phyloP scores from a whole-genome alignment of 2,329 filamentous ascomycete species.

The Bipolaris zeicola region DNA sequence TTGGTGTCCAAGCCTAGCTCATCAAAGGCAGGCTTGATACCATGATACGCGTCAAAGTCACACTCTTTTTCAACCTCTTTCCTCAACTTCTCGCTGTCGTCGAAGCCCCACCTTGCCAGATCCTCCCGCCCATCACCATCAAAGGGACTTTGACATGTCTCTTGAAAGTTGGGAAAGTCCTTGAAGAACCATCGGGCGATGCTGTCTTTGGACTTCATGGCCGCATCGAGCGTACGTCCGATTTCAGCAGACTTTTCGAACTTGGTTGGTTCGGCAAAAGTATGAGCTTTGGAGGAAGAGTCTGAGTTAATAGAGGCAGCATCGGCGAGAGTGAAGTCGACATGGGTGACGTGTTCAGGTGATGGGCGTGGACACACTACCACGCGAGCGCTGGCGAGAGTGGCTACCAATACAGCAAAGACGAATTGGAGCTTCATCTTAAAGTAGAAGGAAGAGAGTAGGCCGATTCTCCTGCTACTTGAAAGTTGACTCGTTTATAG shows the following conservation, averaged over 20 bases:
- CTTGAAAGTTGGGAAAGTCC: slow-evolving; percentile 5
- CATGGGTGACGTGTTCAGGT: neutral
- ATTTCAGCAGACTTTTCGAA: slow-evolving; percentile 9
- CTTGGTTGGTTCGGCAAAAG: neutral
- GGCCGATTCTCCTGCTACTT: too few species aligned
- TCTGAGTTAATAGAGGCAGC: neutral
- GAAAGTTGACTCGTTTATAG: neutral
- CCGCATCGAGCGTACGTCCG: slow-evolving; percentile 8
- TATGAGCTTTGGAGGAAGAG: neutral
- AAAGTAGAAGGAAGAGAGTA: too few species aligned
- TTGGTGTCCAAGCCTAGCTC: slow-evolving; percentile 13
- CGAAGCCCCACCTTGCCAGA: slow-evolving; percentile 17
- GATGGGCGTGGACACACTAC: neutral
- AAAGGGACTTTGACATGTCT: slow-evolving; percentile 12
- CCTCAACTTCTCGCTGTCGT: slow-evolving; percentile 8
- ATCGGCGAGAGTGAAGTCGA: neutral
- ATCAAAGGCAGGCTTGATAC: slow-evolving; percentile 15
- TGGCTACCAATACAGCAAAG: neutral
- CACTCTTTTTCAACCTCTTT: slow-evolving; percentile 12
- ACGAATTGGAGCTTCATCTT: slow-evolving; percentile 6
- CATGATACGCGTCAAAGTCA: slow-evolving; percentile 17
- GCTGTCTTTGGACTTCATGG: slow-evolving; percentile 15
- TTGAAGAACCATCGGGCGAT: slow-evolving; percentile 19
- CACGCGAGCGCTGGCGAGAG: neutral
- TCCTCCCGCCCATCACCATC: slow-evolving; percentile 13